Conservation (phyloP, 2,329 filamentous ascomycete genomes). For the Aspergillus novofumigatus region DNA sequence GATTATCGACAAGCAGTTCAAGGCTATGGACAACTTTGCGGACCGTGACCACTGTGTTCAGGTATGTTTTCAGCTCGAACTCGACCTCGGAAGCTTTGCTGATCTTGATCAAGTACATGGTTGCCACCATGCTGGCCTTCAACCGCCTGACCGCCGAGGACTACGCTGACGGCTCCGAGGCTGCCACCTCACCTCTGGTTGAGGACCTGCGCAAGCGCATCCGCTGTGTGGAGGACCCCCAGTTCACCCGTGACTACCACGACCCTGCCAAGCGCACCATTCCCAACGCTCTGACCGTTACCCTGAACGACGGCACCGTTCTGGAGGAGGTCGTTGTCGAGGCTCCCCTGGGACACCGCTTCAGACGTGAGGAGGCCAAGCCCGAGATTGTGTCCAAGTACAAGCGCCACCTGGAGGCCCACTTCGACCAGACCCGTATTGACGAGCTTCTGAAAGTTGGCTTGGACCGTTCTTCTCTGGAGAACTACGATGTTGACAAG, state of each 20-base stretch:
- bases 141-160: slow-evolving; percentile 89
- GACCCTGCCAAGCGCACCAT: slow-evolving; percentile 90
- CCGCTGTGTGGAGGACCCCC: slow-evolving; percentile 90
- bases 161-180: slow-evolving; percentile 89
- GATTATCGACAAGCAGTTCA: slow-evolving; percentile 99
- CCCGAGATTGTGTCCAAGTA: slow-evolving; percentile 95
- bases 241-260: slow-evolving; percentile 95
- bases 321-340: slow-evolving; percentile 89
- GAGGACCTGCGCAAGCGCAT: slow-evolving; percentile 92
- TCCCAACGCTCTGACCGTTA: slow-evolving; percentile 92
- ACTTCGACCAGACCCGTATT: slow-evolving; percentile 73
- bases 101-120: slow-evolving; percentile 68
- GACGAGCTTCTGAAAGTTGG: slow-evolving; percentile 78
- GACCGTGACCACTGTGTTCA: slow-evolving; percentile 99
- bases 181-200: slow-evolving; percentile 81
- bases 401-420: slow-evolving; percentile 81
- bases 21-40: slow-evolving; percentile 99
- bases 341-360: slow-evolving; percentile 87
- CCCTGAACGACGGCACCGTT: slow-evolving; percentile 87
- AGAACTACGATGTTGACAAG: slow-evolving; percentile 80
- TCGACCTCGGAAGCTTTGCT: slow-evolving; percentile 11
- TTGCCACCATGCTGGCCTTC: slow-evolving; percentile 90
- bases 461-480: slow-evolving; percentile 68
- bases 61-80: slow-evolving; percentile 31
- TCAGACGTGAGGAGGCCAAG: slow-evolving; percentile 93